Evolutionary conservation across 2,329 filamentous ascomycete species (phyloP).

Genomic region (Colletotrichum tabaci): DNA sequence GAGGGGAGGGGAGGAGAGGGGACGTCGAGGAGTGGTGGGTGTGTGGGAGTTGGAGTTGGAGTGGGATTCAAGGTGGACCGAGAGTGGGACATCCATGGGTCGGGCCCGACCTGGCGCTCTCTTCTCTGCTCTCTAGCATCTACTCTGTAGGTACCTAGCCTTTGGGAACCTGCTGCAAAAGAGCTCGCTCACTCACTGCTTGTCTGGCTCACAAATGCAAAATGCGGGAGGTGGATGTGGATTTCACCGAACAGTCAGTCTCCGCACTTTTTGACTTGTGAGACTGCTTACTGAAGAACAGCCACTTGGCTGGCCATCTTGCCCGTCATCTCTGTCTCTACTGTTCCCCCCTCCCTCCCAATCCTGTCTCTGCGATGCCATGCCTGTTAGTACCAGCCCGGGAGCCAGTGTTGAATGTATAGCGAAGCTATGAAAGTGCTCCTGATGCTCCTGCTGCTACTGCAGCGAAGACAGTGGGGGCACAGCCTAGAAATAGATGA

Average conservation of each 20-base stretch:
- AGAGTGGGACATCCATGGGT: conserved; percentile 13
- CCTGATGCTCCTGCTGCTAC: neutral
- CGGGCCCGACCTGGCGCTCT: conserved; percentile 7
- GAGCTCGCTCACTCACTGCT: neutral
- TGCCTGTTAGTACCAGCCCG: neutral
- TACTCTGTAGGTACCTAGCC: neutral
- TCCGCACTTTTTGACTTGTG: conserved; percentile 1
- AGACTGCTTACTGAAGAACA: conserved; percentile 17
- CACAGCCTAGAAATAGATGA: conserved; percentile 10
- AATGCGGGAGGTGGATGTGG: conserved; percentile 41
- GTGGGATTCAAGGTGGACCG: conserved; percentile 35
- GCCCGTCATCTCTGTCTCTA: neutral
- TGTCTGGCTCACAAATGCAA: neutral
- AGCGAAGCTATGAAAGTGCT: conserved; percentile 19
- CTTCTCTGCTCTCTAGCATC: neutral
- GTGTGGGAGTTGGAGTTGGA: conserved; percentile 38
- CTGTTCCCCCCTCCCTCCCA: neutral
- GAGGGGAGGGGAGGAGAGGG: conserved; percentile 3
- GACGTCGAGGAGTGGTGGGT: conserved; percentile 24
- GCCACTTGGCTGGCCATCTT: neutral
- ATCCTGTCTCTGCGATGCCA: conserved; percentile 13
- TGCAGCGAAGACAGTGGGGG: neutral
- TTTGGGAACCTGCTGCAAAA: neutral
- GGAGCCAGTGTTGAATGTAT: conserved; percentile 40
- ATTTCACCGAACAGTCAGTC: conserved; percentile 9